A percentile compares a stretch with the other conserved stretches of the same genome.
Evolutionary conservation across 2,329 filamentous ascomycete genomes (phyloP).

Genomic region (Blastomyces parvus): DNA sequence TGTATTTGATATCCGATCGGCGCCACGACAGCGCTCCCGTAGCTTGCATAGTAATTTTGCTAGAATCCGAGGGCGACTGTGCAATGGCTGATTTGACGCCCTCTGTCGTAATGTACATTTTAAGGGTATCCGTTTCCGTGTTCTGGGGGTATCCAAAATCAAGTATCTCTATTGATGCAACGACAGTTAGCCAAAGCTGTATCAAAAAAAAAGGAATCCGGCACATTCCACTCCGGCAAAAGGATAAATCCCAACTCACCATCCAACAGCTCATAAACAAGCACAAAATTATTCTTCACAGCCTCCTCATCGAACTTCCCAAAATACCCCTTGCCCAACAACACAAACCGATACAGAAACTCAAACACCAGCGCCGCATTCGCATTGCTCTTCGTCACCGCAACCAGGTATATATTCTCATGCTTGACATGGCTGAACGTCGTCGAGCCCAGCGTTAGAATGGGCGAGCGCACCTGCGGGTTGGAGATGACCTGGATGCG

Average conservation of each 20-base stretch:
- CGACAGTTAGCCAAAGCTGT: not conserved
- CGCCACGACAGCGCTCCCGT: constrained; percentile 96
- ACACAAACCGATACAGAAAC: constrained; percentile 86
- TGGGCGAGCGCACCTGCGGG: constrained; percentile 91
- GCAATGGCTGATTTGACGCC: constrained; percentile 76
- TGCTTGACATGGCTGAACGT: constrained; percentile 99
- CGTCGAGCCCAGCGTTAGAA: constrained; percentile 91
- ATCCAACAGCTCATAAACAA: constrained; percentile 94
- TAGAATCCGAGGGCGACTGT: constrained; percentile 70
- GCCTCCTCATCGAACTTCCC: constrained; percentile 98
- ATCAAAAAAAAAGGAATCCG: not conserved
- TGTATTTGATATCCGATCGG: constrained; percentile 94
- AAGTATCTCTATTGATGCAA: constrained; percentile 67
- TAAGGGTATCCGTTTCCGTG: constrained; percentile 95
- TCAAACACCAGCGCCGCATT: constrained; percentile 97
- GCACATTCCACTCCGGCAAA: not conserved
- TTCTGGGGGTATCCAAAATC: constrained; percentile 99
- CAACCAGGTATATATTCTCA: constrained; percentile 97
- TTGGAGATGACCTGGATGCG: constrained; percentile 99
- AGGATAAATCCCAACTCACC: constrained; percentile 44
- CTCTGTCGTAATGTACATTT: constrained; percentile 99
- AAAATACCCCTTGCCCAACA: constrained; percentile 90
- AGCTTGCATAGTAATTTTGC: constrained; percentile 98
- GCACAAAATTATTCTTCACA: constrained; percentile 99
- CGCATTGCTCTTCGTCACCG: constrained; percentile 97